Evolutionary conservation across 305 asterid species (phyloP).

Genomic region (Caryopteris hybrid): DNA sequence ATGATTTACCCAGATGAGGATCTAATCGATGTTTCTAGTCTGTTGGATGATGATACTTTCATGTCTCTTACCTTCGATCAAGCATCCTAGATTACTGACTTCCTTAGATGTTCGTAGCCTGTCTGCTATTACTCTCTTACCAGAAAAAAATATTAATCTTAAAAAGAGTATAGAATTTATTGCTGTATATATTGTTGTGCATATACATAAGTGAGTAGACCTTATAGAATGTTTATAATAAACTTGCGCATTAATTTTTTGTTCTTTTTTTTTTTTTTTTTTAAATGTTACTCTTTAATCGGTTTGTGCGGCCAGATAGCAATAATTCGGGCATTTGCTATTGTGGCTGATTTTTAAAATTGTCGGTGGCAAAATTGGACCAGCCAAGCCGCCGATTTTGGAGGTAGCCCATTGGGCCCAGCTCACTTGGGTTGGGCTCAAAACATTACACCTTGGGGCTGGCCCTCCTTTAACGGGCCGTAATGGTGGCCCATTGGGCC

Average conservation of each 20-base stretch:
- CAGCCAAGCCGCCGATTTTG: too few species aligned
- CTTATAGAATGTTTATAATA: neutral
- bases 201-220: constrained; percentile 12
- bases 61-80: constrained; percentile 66
- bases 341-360: too few species aligned
- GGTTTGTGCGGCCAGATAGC: too few species aligned
- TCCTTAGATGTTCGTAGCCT: constrained; percentile 1
- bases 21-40: constrained; percentile 48
- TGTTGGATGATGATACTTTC: constrained; percentile 78
- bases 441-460: too few species aligned
- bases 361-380: too few species aligned
- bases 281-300: neutral
- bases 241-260: neutral
- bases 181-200: constrained; percentile 18
- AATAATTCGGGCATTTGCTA: too few species aligned
- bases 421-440: too few species aligned
- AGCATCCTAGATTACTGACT: neutral
- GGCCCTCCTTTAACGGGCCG: too few species aligned
- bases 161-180: neutral
- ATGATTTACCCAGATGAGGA: constrained; percentile 40
- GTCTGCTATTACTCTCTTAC: neutral
- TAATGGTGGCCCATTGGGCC: too few species aligned
- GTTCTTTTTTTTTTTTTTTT: neutral
- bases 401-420: too few species aligned
- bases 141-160: neutral